Conservation (phyloP, 495 filamentous ascomycete genomes). For the Trypethelium eluteriae region DNA sequence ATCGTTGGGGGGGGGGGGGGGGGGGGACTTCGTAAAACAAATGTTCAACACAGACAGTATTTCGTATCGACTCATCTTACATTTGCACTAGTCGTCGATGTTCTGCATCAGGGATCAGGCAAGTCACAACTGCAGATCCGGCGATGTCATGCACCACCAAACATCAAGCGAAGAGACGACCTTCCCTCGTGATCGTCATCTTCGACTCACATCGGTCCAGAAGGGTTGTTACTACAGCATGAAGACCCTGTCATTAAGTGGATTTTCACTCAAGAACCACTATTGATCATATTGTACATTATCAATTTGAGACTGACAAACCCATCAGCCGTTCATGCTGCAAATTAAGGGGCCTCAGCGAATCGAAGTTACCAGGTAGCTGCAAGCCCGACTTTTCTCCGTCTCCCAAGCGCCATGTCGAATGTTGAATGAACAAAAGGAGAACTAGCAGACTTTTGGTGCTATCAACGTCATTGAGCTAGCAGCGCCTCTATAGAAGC, state of each 20-base stretch:
- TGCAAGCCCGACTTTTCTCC: background rate
- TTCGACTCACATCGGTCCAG: background rate
- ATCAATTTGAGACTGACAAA: constrained; percentile 3
- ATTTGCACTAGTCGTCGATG: background rate
- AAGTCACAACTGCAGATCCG: background rate
- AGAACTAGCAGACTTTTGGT: background rate
- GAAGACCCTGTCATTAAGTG: background rate
- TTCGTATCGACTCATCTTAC: constrained; percentile 2
- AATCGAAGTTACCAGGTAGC: background rate
- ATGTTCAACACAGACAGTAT: background rate
- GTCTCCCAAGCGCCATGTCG: background rate
- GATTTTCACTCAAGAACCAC: background rate
- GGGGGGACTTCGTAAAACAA: background rate
- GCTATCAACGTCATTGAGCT: background rate
- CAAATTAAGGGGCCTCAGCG: background rate
- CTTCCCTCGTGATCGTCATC: background rate
- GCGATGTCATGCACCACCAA: background rate
- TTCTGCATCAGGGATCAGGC: constrained; percentile 5
- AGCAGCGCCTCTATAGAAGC: background rate
- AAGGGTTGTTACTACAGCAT: background rate
- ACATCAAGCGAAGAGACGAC: background rate
- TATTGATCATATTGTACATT: constrained; percentile 3
- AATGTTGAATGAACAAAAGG: background rate
- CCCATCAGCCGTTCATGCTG: background rate
- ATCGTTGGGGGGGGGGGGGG: no score